Evolutionary conservation across 306 rosid genomes (phyloP), one percentile per base, ranked within the genome.

Genomic region (Quercus mongolica): DNA sequence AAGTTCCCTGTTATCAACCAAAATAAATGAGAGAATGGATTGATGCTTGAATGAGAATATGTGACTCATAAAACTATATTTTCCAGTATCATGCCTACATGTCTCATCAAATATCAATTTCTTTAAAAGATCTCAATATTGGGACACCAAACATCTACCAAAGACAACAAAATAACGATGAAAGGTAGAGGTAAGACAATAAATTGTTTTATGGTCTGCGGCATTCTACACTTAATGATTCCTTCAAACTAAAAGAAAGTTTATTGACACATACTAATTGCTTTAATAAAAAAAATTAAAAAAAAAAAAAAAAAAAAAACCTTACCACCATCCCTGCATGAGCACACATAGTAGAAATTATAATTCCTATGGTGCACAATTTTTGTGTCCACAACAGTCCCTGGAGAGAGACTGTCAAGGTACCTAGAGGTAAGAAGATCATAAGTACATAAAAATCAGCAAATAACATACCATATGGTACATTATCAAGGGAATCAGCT

Each of bases 311-410:
- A 25, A 25, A 1, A 71, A 54, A 78, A 80, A 79, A 17, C 74
- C 92, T 80, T 92, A 94, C 97, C 73, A 88, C 65, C 88, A 80
- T 82, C 87, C 95, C 99, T 30, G 87, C 89, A 75, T 35, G 87
- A 75, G 99, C 83, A 77, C 97, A 94, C 94, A 94, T 79, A 88
- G 88, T 83, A 95, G 86, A 95, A 95, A 83, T 92, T 96, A 57
- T 84, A 92, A 76, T 87, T 91, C 80, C 83, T 86, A 10, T 96
- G 98, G 87, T 92, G 98, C 31, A 85, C 90, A 51, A 92, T 85
- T 75, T 83, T 81, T 14, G 92, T 87, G 89, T 95, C 99, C 13
- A 95, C 96, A 20, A 95, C 92, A 12, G 98, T 95, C 71, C 99
- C 98, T 90, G 86, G 62, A 81, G 78, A 84, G 69, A 76, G 83